Percentiles rank a stretch among this genome's conserved stretches.
phyloP scores from a whole-genome alignment of 345 rosid genomes.

The Anastatica hierochuntica region DNA sequence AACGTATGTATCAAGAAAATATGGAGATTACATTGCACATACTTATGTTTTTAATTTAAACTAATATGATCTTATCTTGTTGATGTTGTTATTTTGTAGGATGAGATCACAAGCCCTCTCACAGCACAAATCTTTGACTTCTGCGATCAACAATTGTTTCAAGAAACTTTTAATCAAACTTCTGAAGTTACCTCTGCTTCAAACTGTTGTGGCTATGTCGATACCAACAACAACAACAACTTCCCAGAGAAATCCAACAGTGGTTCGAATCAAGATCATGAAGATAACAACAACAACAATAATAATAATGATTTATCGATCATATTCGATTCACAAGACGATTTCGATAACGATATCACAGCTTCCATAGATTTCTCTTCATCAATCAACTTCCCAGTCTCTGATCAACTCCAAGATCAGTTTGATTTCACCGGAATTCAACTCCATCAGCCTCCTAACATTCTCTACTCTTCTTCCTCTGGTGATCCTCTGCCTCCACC shows the following conservation, averaged over 20 bases:
- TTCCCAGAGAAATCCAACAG: slow-evolving; percentile 22
- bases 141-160: slow-evolving; percentile 55
- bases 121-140: slow-evolving; percentile 59
- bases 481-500: slow-evolving; percentile 27
- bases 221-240: slow-evolving; percentile 22
- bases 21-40: too few relatives aligned
- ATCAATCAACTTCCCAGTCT: too few relatives aligned
- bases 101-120: slow-evolving; percentile 69
- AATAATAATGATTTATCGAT: slow-evolving; percentile 34
- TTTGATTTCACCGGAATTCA: slow-evolving; percentile 47
- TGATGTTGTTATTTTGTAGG: slow-evolving; percentile 36
- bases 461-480: slow-evolving; percentile 20
- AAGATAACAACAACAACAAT: slow-evolving; percentile 21
- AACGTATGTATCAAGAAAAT: too few relatives aligned
- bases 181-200: slow-evolving; percentile 71
- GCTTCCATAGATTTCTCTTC: slow-evolving; percentile 84
- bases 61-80: background rate
- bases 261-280: slow-evolving; percentile 16
- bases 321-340: slow-evolving; percentile 59
- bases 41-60: background rate
- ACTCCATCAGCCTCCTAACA: slow-evolving; percentile 17
- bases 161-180: slow-evolving; percentile 50
- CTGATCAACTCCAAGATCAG: slow-evolving; percentile 40
- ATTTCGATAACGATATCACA: slow-evolving; percentile 73
- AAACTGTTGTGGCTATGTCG: slow-evolving; percentile 46